Conservation (phyloP, 2,329 filamentous ascomycete species). For the Pseudocercospora vitis region DNA sequence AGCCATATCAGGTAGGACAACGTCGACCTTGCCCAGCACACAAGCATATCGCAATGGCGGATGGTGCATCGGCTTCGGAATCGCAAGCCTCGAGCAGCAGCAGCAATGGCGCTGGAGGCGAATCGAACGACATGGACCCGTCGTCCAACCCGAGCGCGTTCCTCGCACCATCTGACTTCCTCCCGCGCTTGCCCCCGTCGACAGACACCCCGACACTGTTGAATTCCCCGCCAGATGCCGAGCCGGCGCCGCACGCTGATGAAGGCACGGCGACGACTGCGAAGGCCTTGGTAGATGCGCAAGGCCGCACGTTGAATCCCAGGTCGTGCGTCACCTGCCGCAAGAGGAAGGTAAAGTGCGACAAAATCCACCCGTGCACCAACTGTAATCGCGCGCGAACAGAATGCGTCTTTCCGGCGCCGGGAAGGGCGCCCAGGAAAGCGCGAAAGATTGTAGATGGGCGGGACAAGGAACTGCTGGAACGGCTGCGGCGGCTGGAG, state of each 20-base stretch:
- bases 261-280: conserved; percentile 2
- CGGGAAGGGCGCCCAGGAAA: conserved; percentile 69
- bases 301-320: conserved; percentile 40
- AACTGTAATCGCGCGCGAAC: conserved; percentile 72
- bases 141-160: conserved; percentile 19
- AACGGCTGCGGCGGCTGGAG: conserved; percentile 70
- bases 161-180: conserved; percentile 29
- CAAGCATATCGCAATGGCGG: conserved; percentile 7
- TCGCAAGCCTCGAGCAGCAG: conserved; percentile 10
- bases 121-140: conserved; percentile 3
- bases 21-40: conserved; percentile 1
- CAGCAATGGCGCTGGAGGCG: not conserved
- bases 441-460: conserved; percentile 64
- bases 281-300: conserved; percentile 33
- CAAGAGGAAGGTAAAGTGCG: conserved; percentile 70
- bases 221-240: not conserved
- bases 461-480: conserved; percentile 63
- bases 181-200: conserved; percentile 28
- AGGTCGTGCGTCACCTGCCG: conserved; percentile 55
- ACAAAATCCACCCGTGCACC: conserved; percentile 73
- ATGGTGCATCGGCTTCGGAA: conserved; percentile 6
- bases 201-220: conserved; percentile 19
- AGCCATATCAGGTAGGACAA: not conserved
- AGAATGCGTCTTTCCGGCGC: conserved; percentile 72
- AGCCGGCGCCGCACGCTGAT: not conserved